A percentile compares a stretch with the other conserved stretches of the same genome.
These are phyloP conservation scores for Patellifolia procumbens DNA, from an alignment of 179 eudicot genomes.

Conservation along the genomic window DNA sequence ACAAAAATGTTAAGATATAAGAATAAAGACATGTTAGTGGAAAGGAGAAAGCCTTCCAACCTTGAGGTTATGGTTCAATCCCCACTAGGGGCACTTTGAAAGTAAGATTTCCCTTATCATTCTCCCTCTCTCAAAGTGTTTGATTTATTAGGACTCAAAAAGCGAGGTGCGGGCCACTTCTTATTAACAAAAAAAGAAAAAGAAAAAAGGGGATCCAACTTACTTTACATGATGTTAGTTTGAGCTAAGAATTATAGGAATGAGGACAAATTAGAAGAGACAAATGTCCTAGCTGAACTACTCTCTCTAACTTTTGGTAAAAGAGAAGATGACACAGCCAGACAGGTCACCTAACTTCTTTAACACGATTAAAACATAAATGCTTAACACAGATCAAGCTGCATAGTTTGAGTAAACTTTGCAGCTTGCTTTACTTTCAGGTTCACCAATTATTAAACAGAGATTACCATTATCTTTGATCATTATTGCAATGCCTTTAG, in stretches of 20 bases:
- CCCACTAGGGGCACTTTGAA: too few species aligned
- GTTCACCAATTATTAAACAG: neutral
- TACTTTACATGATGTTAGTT: too few species aligned
- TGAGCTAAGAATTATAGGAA: neutral
- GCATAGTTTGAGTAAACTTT: slow-evolving; percentile 14
- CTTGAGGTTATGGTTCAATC: too few species aligned
- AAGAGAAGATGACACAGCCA: neutral
- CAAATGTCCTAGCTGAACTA: slow-evolving; percentile 30
- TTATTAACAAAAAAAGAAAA: too few species aligned
- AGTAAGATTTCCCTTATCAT: too few species aligned
- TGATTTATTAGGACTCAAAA: too few species aligned
- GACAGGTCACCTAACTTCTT: slow-evolving; percentile 30
- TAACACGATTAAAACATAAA: neutral
- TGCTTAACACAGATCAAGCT: neutral
- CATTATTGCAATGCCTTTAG: neutral
- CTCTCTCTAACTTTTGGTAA: slow-evolving; percentile 28
- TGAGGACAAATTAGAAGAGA: neutral
- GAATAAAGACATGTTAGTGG: too few species aligned
- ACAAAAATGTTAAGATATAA: too few species aligned
- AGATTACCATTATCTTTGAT: neutral
- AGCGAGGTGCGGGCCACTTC: too few species aligned
- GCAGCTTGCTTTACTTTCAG: slow-evolving; percentile 24
- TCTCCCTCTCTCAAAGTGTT: too few species aligned
- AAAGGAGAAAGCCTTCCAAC: too few species aligned
- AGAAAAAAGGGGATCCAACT: too few species aligned